Evolutionary conservation across 106 monocot genomes (phyloP).

Genomic region (Iris macrosiphon): DNA sequence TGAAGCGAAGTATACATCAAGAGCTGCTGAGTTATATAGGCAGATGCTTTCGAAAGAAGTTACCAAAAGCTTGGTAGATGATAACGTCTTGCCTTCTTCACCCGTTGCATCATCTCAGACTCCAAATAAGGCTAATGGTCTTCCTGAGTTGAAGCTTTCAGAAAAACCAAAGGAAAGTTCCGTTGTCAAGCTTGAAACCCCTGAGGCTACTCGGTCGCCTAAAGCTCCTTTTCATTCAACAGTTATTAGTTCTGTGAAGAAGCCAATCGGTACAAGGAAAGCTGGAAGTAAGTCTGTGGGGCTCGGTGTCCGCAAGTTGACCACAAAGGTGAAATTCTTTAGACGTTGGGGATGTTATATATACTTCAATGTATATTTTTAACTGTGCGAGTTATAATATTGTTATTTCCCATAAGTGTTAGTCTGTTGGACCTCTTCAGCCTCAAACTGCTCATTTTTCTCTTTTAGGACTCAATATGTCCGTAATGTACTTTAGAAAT

Average conservation of each 20-base stretch:
- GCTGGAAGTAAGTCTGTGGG: slow-evolving; percentile 58
- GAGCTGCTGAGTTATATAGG: slow-evolving; percentile 73
- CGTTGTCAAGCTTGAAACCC: slow-evolving; percentile 18
- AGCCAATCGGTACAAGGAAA: slow-evolving; percentile 58
- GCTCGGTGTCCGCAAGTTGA: slow-evolving; percentile 67
- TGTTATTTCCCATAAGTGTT: background rate
- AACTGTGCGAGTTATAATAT: too few species aligned
- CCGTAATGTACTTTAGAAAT: too few species aligned
- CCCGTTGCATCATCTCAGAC: slow-evolving; percentile 38
- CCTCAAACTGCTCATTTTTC: background rate
- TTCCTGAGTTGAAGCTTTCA: slow-evolving; percentile 50
- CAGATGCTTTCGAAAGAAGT: slow-evolving; percentile 78
- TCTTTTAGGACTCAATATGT: background rate
- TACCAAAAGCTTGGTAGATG: slow-evolving; percentile 55
- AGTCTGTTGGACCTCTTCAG: background rate
- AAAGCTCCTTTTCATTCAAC: slow-evolving; percentile 43
- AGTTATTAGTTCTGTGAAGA: slow-evolving; percentile 44
- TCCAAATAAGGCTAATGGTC: slow-evolving; percentile 18
- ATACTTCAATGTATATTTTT: background rate
- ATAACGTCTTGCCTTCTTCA: slow-evolving; percentile 35
- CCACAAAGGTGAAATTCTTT: slow-evolving; percentile 45
- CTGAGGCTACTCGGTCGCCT: slow-evolving; percentile 44
- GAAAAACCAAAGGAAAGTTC: slow-evolving; percentile 16
- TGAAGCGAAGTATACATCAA: slow-evolving; percentile 80
- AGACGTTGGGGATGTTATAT: too few species aligned